Evolutionary conservation across 1,284 basidiomycete genomes (phyloP), one percentile per base, ranked within the genome.

Genomic region (Austroboletus novae-zelandiae): DNA sequence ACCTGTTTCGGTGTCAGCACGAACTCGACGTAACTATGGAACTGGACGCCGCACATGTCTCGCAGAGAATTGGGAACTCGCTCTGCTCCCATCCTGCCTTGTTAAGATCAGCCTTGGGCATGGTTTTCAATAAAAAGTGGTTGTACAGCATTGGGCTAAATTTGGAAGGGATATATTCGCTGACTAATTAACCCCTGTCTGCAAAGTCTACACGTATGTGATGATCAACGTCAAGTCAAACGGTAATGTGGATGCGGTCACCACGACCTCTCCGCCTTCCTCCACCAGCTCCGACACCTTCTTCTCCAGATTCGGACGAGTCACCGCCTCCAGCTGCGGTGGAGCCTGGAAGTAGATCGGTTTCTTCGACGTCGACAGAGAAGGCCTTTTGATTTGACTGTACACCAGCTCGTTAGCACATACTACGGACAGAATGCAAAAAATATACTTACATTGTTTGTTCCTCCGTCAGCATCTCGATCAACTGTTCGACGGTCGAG

Each of bases 331-430:
- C 9, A 99, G 77, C 63, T 94, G 90, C 4, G 90, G 89, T 6
- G 97, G 96, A 1, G 89, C 90, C 67, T 96, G 92, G 67, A 94
- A 85, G 74, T 96, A 99, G 40, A 99, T 83, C 47, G 87, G 88
- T 55, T 77, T 80, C 17, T 73, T 77, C 18, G 71, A 73, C 17
- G 81, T 81, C 13, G 89, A 89, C 39, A 97, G 68, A 0, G 93
- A 95, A 0, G 94, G 94, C 63, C 85, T 91, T 73, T 94, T 94
- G 71, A 97, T 86, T 82, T 97, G 94, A 57, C 94, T 97, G 64
- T 7, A 50, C 30, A 40, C 40, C 35, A 15, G n/a, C 40, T 40
- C 30, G 20, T 67, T 1, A 67, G 61, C 40, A 17, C 9, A 17
- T n/a, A 36, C 17, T n/a, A 36, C 17, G 17, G 17, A 17, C n/a